Percentiles rank a stretch among this genome's conserved stretches.
These are phyloP conservation scores for Platanus orientalis DNA, from an alignment of 164 flowering plant species.

Conservation along the genomic window DNA sequence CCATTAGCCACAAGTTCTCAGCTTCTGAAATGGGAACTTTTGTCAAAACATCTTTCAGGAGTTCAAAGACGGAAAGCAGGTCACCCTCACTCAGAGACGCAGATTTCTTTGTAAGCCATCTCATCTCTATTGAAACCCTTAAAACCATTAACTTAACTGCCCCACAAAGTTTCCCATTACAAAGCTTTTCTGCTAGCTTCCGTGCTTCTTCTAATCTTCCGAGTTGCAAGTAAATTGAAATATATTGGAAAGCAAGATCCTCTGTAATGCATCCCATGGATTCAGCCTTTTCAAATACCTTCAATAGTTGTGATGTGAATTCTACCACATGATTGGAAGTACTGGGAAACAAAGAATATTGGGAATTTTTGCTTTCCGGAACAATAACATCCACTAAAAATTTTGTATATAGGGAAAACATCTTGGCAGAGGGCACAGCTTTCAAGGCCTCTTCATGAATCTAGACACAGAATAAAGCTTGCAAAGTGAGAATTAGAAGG, in stretches of 20 bases:
- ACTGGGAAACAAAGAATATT: conserved; percentile 13
- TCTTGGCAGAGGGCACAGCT: conserved; percentile 40
- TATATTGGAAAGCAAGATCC: conserved; percentile 75
- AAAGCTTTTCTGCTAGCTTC: conserved; percentile 53
- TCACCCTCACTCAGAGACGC: conserved; percentile 44
- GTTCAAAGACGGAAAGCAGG: conserved; percentile 44
- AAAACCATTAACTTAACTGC: conserved; percentile 52
- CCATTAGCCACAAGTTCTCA: conserved; percentile 85
- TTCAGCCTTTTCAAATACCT: conserved; percentile 66
- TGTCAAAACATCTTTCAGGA: conserved; percentile 37
- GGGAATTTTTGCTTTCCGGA: conserved; percentile 23
- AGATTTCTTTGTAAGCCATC: conserved; percentile 31
- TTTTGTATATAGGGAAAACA: conserved; percentile 52
- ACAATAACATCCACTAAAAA: conserved; percentile 54
- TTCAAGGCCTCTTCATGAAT: conserved; percentile 74
- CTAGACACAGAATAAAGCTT: conserved; percentile 29
- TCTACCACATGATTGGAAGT: conserved; percentile 17
- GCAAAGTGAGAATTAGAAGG: conserved; percentile 4
- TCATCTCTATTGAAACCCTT: conserved; percentile 60
- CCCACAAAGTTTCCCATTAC: conserved; percentile 41
- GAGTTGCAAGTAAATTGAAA: conserved; percentile 51
- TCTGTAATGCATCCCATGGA: conserved; percentile 57
- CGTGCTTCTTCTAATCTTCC: conserved; percentile 67
- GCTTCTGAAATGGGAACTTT: conserved; percentile 53
- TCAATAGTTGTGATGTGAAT: conserved; percentile 39